These are phyloP conservation scores for Comarum palustre DNA, from an alignment of 306 rosid genomes.

Conservation along the genomic window DNA sequence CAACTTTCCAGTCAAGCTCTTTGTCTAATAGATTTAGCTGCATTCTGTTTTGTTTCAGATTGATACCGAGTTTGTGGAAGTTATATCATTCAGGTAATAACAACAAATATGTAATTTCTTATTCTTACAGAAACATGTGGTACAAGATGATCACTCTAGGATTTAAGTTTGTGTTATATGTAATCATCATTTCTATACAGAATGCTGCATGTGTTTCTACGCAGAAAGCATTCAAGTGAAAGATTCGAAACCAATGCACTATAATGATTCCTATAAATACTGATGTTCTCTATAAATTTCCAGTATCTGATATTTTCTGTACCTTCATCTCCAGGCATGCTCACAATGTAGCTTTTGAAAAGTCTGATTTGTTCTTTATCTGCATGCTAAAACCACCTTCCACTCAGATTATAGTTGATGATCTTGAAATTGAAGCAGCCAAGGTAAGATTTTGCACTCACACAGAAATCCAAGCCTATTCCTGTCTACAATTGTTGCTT, in stretches of 20 bases:
- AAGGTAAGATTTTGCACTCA: conserved; percentile 43
- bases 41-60: conserved; percentile 51
- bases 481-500: not conserved
- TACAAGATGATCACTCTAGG: not conserved
- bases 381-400: conserved; percentile 87
- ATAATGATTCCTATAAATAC: not conserved
- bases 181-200: not conserved
- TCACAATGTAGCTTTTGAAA: conserved; percentile 78
- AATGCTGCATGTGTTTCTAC: conserved; percentile 1
- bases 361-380: conserved; percentile 92
- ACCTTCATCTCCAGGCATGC: conserved; percentile 59
- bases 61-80: conserved; percentile 82
- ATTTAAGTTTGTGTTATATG: not conserved
- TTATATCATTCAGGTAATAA: conserved; percentile 86
- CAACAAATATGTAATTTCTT: not conserved
- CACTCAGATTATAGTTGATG: conserved; percentile 57
- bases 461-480: not conserved
- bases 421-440: conserved; percentile 81
- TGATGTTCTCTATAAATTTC: not conserved
- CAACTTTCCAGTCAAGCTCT: not conserved
- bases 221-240: not conserved
- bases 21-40: conserved; percentile 23
- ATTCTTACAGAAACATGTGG: not conserved
- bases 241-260: not conserved
- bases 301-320: conserved; percentile 22